Conservation (phyloP, 805 yeast genomes). For the Brettanomyces bruxellensis region DNA sequence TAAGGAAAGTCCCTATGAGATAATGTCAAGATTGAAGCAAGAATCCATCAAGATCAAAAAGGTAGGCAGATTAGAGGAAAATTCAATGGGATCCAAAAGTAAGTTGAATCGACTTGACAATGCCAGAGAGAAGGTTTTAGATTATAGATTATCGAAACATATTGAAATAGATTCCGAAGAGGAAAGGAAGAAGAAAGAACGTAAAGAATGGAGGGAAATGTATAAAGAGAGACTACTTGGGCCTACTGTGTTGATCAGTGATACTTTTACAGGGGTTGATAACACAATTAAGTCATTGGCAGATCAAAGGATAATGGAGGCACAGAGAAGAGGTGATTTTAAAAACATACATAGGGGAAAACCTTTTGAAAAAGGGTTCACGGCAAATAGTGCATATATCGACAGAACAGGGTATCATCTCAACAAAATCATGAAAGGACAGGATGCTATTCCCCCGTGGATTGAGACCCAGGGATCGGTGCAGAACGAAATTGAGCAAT, state of each 20-base stretch:
- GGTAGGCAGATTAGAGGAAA: background rate
- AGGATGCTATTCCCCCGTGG: conserved; percentile 86
- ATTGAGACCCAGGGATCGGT: conserved; percentile 66
- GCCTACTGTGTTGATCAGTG: conserved; percentile 38
- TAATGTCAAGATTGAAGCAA: conserved; percentile 43
- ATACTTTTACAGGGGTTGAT: conserved; percentile 33
- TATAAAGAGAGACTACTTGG: conserved; percentile 59
- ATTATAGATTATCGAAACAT: conserved; percentile 45
- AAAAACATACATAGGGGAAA: conserved; percentile 55
- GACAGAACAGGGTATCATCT: conserved; percentile 71
- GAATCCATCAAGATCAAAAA: conserved; percentile 29
- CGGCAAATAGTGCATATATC: conserved; percentile 42
- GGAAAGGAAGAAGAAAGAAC: conserved; percentile 17
- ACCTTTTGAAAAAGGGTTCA: conserved; percentile 33
- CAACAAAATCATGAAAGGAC: conserved; percentile 66
- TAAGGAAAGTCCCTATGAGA: conserved; percentile 35
- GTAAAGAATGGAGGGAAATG: conserved; percentile 45
- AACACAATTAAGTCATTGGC: conserved; percentile 61
- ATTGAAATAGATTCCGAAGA: conserved; percentile 9
- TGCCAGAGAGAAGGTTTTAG: conserved; percentile 61
- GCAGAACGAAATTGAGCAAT: conserved; percentile 34
- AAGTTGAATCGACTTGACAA: conserved; percentile 35
- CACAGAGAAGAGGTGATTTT: conserved; percentile 64
- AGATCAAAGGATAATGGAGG: conserved; percentile 66
- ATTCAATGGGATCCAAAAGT: background rate